These are phyloP conservation scores for Fusarium scirpi DNA, from an alignment of 2,329 filamentous ascomycete species.

Conservation along the genomic window DNA sequence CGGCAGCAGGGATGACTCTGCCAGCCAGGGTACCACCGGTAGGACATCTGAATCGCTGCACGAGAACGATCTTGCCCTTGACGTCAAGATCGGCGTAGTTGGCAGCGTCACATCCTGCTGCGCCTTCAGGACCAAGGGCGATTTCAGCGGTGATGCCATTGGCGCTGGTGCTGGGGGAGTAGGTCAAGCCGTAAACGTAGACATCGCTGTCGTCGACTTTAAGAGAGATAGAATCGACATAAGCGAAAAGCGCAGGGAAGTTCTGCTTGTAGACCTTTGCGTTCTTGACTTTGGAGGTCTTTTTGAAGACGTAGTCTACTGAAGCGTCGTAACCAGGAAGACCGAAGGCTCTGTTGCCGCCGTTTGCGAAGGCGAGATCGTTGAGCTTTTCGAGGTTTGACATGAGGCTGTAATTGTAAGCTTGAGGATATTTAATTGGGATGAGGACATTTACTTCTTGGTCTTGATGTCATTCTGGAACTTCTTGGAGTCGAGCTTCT, in stretches of 20 bases:
- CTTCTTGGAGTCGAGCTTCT: constrained; percentile 32
- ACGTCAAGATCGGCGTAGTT: constrained; percentile 41
- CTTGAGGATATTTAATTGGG: rapidly evolving
- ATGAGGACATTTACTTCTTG: constrained; percentile 5
- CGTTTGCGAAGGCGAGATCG: constrained; percentile 51
- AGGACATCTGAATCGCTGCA: constrained; percentile 42
- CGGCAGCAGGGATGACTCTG: constrained; percentile 36
- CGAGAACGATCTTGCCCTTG: constrained; percentile 44
- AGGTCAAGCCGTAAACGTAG: constrained; percentile 39
- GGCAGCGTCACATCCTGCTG: constrained; percentile 38
- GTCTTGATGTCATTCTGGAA: constrained; percentile 34
- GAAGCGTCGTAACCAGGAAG: constrained; percentile 63
- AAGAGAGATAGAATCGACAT: constrained; percentile 54
- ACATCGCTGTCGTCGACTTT: constrained; percentile 45
- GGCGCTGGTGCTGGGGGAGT: constrained; percentile 33
- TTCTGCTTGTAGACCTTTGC: constrained; percentile 60
- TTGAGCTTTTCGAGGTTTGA: constrained; percentile 30
- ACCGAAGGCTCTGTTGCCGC: constrained; percentile 66
- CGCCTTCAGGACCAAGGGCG: constrained; percentile 36
- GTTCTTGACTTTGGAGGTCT: constrained; percentile 55
- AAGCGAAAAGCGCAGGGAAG: constrained; percentile 62
- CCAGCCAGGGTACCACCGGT: constrained; percentile 43
- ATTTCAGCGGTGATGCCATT: constrained; percentile 41
- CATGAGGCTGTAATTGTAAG: constrained; percentile 23
- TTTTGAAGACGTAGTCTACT: constrained; percentile 62